Base-by-base conservation (phyloP, 768 basidiomycete species). In the Tephrocybe sp. region DNA sequence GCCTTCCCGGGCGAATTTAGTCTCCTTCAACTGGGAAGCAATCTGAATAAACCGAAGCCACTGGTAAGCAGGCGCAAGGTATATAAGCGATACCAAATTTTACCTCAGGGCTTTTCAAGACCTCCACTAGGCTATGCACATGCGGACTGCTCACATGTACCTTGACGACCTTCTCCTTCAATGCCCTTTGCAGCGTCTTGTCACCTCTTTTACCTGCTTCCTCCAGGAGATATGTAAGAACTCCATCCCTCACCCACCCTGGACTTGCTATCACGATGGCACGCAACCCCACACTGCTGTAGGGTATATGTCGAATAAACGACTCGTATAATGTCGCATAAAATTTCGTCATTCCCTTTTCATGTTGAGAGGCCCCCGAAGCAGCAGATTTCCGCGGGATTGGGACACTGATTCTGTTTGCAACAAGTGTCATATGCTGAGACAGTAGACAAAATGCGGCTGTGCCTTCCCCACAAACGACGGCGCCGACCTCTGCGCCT, bases 211-310 rank as follows among this genome's bases (percentile, higher is more conserved):
- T 77, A 5, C 76, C 76, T 0, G 97, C 92, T 68, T 98, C 92
- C 12, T 78, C 75, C 55, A 92, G 72, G 64, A 98, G 80, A 65
- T 84, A 87, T 49, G 91, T 88, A 61, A 83, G 84, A 6, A 97
- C 88, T 0, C 86, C 74, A 57, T 99, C 97, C 60, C 88, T 79
- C 6, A 94, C 86, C 85, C 97, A 99, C 0, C 97, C 97, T 7
- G 97, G 97, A 57, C 91, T 94, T 4, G 97, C 97, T 61, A 99
- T 88, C 40, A 99, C 91, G 60, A 99, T 91, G 2, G 89, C 95
- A 37, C 86, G 86, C 36, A 98, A 73, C 25, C 78, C 75, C 1
- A 75, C 76, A 53, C 78, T 83, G 18, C 79, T 71, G 59, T 84
- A 97, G 3, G 97, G 94, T 55, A 99, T 88, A 64, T 97, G 92